Conservation (phyloP, 495 filamentous ascomycete genomes). For the Xylaria cubensis region DNA sequence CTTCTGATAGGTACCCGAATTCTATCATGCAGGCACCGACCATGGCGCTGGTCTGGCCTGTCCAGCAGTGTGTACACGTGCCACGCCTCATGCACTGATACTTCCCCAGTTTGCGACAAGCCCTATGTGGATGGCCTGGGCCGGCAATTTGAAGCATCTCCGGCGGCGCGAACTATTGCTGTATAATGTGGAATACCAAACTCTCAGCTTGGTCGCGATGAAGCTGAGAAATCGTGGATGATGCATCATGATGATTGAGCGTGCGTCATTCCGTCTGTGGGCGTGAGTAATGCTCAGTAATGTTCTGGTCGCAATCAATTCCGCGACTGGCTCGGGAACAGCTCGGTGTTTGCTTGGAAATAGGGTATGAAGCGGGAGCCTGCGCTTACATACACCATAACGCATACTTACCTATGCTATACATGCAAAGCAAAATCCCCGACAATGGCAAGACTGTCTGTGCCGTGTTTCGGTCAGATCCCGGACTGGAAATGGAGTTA, state of each 20-base stretch:
- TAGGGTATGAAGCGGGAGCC: not conserved
- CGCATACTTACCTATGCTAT: not conserved
- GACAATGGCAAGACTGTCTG: not conserved
- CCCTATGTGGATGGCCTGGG: not conserved
- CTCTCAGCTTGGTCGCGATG: not conserved
- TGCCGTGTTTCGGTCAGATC: conserved; percentile 5
- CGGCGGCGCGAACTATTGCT: not conserved
- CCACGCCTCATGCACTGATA: not conserved
- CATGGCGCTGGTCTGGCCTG: conserved; percentile 16
- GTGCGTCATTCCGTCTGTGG: not conserved
- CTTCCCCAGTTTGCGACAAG: conserved; percentile 5
- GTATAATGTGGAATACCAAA: not conserved
- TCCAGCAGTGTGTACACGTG: not conserved
- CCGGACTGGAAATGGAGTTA: conserved; percentile 16
- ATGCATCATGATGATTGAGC: conserved; percentile 17
- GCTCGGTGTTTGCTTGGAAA: conserved; percentile 20
- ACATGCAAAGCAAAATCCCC: not conserved
- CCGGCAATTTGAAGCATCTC: not conserved
- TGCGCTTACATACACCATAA: not conserved
- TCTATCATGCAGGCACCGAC: conserved; percentile 16
- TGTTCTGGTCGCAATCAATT: not conserved
- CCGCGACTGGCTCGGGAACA: not conserved
- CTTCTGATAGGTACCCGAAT: not conserved
- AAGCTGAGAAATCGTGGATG: conserved; percentile 11
- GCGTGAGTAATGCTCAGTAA: conserved; percentile 16